Base-by-base conservation (phyloP, 2,329 filamentous ascomycete species). In the Stemphylium lycopersici region DNA sequence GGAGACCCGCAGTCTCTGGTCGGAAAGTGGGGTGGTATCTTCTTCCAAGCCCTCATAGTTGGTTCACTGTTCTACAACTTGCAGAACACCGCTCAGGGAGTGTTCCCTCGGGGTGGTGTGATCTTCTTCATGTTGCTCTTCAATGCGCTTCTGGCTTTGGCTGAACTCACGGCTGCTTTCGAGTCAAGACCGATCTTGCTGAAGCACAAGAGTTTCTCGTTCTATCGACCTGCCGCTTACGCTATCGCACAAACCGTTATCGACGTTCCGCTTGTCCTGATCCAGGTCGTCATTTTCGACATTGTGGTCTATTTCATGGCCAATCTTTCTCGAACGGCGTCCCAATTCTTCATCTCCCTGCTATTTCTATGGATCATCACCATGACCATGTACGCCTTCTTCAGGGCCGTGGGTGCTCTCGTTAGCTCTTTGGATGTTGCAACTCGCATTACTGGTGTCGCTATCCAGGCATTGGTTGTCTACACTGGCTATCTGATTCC, bases 161-260 rank as follows among this genome's bases (percentile, higher is more conserved):
- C 83, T 4, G 85, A 89, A 63, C 77, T 86, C 36, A 85, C 86
- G 0, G 73, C 84, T 1, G 81, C 85, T 0, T 90, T 89, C 59
- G 74, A 80, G 42, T 82, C 81, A 18, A 83, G 87, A 39, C 87
- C 86, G 0, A 88, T 90, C 51, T 72, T 90, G 34, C 75, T 88
- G 48, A 90, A 90, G 69, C 87, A 90, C 72, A 89, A 89, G 66
- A 85, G 81, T 20, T 90, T 89, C 59, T 86, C 85, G 0, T 89
- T 90, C 70, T 89, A 89, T 59, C 83, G 83, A 3, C 85, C 85
- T 2, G 78, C 83, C 0, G 84, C 85, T 15, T 85, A 82, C 42
- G 84, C 84, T 6, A 74, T 86, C 12, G 83, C 83, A 0, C 83
- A 85, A 55, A 84, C 83, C 0, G 76, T 84, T 3, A 79, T 83